Conservation (phyloP, 2,329 filamentous ascomycete species). For the Annulohypoxylon truncatum region DNA sequence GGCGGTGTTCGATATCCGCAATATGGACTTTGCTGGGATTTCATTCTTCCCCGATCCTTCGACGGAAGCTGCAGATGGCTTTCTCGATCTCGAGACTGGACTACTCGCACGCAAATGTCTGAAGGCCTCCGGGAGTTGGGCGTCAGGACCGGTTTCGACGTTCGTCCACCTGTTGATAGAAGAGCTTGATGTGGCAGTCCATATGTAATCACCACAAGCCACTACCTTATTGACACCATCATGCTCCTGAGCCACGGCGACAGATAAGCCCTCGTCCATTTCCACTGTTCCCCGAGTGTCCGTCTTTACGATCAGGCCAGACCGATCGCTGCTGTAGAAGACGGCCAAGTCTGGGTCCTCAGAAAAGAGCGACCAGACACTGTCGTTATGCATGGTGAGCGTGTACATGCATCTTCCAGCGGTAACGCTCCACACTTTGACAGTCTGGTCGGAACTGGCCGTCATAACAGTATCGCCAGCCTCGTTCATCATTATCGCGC, state of each 20-base stretch:
- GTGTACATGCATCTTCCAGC: constrained; percentile 98
- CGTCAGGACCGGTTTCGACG: constrained; percentile 80
- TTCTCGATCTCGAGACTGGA: constrained; percentile 54
- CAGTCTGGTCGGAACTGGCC: constrained; percentile 93
- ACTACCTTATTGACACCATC: constrained; percentile 79
- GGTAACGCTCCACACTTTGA: constrained; percentile 98
- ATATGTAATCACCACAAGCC: constrained; percentile 80
- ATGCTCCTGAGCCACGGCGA: constrained; percentile 93
- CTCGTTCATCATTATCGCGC: constrained; percentile 89
- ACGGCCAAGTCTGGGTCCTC: constrained; percentile 85
- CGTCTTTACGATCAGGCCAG: constrained; percentile 94
- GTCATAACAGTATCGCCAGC: constrained; percentile 92
- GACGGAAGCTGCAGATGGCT: constrained; percentile 50
- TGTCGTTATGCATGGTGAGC: constrained; percentile 98
- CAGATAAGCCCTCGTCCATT: constrained; percentile 87
- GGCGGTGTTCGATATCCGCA: constrained; percentile 87
- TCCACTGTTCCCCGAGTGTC: constrained; percentile 80
- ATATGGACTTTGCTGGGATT: constrained; percentile 80
- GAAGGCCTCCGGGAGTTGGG: constrained; percentile 71
- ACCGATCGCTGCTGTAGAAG: constrained; percentile 95
- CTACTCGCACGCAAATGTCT: constrained; percentile 58
- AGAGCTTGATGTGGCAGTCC: constrained; percentile 90
- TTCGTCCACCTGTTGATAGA: constrained; percentile 94
- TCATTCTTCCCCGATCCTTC: constrained; percentile 64
- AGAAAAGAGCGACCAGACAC: constrained; percentile 95